Conservation (phyloP, 2,329 filamentous ascomycete genomes). For the Didymella glomerata region DNA sequence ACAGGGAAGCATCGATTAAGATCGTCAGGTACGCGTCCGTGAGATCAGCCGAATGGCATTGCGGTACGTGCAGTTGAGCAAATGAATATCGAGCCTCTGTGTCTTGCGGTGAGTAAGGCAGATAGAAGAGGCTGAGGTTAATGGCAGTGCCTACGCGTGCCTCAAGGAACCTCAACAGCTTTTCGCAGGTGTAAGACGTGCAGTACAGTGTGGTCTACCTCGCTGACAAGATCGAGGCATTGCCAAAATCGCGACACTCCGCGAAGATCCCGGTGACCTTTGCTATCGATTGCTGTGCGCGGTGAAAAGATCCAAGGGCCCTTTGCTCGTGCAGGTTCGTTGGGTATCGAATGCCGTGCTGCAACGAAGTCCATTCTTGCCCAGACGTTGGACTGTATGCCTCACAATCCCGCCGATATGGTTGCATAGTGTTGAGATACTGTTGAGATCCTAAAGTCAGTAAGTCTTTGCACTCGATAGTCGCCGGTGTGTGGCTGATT, state of each 20-base stretch:
- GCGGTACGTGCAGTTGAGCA: not conserved
- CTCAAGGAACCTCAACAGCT: not conserved
- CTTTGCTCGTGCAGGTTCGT: not conserved
- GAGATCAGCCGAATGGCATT: slow-evolving; percentile 1
- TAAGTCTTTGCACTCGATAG: not conserved
- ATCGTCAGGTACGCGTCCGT: slow-evolving; percentile 30
- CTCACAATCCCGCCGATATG: not conserved
- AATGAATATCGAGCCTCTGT: not conserved
- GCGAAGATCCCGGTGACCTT: not conserved
- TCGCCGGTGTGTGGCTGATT: not conserved
- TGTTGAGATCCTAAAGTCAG: not conserved
- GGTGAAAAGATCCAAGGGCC: not conserved
- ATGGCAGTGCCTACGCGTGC: not conserved
- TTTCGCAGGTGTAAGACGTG: not conserved
- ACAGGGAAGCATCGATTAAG: slow-evolving; percentile 24
- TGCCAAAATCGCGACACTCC: not conserved
- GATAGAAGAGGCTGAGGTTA: not conserved
- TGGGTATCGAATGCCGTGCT: not conserved
- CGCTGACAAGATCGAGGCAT: not conserved
- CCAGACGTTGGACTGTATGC: not conserved
- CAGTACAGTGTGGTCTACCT: not conserved
- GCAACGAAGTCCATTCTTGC: not conserved
- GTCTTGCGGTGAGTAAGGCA: not conserved
- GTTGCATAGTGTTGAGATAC: not conserved
- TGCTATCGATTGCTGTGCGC: not conserved